Conservation (phyloP, 1,284 basidiomycete species). For the Irpex rosettiformis region DNA sequence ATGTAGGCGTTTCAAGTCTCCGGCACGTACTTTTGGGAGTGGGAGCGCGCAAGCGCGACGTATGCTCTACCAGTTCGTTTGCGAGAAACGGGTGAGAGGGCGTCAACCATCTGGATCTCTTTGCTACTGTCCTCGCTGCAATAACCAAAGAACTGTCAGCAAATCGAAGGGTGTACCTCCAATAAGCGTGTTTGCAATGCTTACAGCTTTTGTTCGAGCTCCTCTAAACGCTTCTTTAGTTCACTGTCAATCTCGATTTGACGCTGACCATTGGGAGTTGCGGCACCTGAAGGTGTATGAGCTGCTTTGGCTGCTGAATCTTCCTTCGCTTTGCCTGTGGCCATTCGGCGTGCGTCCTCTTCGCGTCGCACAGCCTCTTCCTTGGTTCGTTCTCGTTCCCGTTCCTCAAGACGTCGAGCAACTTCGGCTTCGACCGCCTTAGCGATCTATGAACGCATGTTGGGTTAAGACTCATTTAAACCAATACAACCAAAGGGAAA, state of each 20-base stretch:
- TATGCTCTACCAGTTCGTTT: conserved; percentile 77
- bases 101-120: conserved; percentile 54
- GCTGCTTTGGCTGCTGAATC: conserved; percentile 6
- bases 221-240: conserved; percentile 55
- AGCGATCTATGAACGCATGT: conserved; percentile 46
- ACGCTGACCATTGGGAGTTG: conserved; percentile 56
- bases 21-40: conserved; percentile 66
- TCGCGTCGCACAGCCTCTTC: conserved; percentile 19
- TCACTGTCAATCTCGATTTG: conserved; percentile 67
- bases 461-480: conserved; percentile 7
- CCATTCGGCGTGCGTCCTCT: conserved; percentile 14
- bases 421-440: conserved; percentile 72
- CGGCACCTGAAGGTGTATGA: conserved; percentile 45
- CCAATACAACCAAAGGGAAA: background rate
- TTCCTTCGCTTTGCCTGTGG: background rate
- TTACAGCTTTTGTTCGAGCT: conserved; percentile 70
- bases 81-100: conserved; percentile 63
- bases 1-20: background rate
- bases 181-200: conserved; percentile 31
- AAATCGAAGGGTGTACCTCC: conserved; percentile 6
- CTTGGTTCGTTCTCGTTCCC: conserved; percentile 40
- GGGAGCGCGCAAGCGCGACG: conserved; percentile 69
- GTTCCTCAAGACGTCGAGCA: conserved; percentile 58
- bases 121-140: conserved; percentile 55
- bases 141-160: conserved; percentile 13